Evolutionary conservation across 1,284 basidiomycete species (phyloP), one percentile per base, ranked within the genome.

Genomic region (Megacollybia platyphylla): DNA sequence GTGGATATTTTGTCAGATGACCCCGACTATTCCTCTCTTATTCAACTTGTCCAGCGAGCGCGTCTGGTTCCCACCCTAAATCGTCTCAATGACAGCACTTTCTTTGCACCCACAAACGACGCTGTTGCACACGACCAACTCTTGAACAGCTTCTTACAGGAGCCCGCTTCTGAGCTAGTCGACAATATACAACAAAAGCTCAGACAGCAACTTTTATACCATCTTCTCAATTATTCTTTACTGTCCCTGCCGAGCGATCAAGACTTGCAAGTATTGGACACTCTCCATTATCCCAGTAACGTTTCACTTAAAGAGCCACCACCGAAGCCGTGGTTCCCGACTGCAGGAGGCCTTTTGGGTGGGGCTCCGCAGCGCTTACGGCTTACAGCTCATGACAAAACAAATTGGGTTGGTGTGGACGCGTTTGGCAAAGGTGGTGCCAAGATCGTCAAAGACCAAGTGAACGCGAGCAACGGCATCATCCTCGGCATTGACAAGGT

Each of bases 41-140:
- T 98, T 9, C 63, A 63, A 35, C 76, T 97, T 6, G 70, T 98
- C 6, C 92, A 97, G 59, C 76, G 79, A 8, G 76, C 93, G 2
- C 81, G 83, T 46, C 79, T 97, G 45, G 79, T 99, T 39, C 96
- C 96, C 0, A 89, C 89, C 7, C 70, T 99, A 49, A 96, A 94
- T 57, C 75, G 70, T 49, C 77, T 98, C 45, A 79, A 85, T 42
- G 79, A 71, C 31, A 74, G 76, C 54, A 96, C 94, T 10, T 60
- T 99, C 41, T 96, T 97, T 54, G 96, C 96, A 1, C 96, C 96
- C 0, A 97, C 89, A 11, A 92, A 99, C 61, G 78, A 87, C 47
- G 93, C 93, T 9, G 82, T 94, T 55, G 59, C 73, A 49, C 68
- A 65, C 29, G 63, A 66, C 39, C 41, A 58, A n/a, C 55, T 79